phyloP scores from a whole-genome alignment of 441 rosid species.

The Populus hybrid region DNA sequence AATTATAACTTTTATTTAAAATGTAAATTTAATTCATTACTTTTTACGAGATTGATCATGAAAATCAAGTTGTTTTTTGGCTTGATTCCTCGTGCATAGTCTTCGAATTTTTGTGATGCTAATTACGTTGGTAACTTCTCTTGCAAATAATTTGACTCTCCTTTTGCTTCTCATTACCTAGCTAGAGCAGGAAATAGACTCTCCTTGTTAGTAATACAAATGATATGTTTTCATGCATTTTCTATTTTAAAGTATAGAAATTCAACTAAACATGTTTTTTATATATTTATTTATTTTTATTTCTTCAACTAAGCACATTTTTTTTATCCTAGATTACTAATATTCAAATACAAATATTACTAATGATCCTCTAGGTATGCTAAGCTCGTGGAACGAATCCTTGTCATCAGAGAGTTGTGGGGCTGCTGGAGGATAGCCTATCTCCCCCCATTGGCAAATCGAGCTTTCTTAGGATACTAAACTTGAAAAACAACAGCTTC shows the following conservation, averaged over 20 bases:
- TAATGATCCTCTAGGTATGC: slow-evolving; percentile 6
- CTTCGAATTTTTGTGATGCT: no score
- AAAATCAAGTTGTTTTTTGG: no score
- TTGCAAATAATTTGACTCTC: no score
- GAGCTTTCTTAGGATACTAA: slow-evolving; percentile 8
- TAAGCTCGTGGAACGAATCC: slow-evolving; percentile 28
- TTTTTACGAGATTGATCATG: no score
- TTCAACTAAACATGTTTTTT: not conserved
- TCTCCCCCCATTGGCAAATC: slow-evolving; percentile 16
- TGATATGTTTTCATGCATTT: no score
- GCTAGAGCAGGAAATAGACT: slow-evolving; percentile 13
- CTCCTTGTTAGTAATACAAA: slow-evolving; percentile 7
- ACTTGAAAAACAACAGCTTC: slow-evolving; percentile 16
- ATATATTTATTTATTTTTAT: not conserved
- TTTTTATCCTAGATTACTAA: no score
- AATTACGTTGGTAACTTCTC: no score
- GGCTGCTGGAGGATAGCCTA: slow-evolving; percentile 11
- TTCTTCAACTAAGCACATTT: not conserved
- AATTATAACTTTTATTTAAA: no score
- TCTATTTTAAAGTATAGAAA: no score
- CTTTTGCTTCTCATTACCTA: no score
- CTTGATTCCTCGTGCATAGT: no score
- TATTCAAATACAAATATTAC: not conserved
- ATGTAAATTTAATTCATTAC: no score
- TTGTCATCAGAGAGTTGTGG: slow-evolving; percentile 19